A percentile compares a stretch with the other conserved stretches of the same genome.
Evolutionary conservation across 345 rosid species (phyloP).

Genomic region (Psidium friedrichsthalianum): DNA sequence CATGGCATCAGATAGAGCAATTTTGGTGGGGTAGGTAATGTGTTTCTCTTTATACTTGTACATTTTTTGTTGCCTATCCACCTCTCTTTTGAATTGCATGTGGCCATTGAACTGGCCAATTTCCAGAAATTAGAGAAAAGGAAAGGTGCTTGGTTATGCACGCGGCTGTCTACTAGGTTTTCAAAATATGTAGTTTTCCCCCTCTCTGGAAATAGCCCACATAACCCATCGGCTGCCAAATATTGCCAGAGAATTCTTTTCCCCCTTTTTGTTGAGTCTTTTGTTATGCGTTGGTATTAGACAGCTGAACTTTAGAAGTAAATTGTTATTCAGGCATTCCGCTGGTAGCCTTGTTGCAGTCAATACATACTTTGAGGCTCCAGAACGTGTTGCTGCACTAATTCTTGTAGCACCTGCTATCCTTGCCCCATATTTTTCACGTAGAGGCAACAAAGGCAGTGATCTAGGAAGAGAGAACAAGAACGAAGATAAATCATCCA

Average conservation of each 20-base stretch:
- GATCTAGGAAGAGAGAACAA: slow-evolving; percentile 9
- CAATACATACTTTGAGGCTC: slow-evolving; percentile 81
- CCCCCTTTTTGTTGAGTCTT: neutral
- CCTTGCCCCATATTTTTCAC: slow-evolving; percentile 40
- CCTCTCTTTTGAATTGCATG: neutral
- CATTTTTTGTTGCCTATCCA: neutral
- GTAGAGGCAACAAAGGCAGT: slow-evolving; percentile 10
- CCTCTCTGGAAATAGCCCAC: neutral
- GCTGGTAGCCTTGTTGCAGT: slow-evolving; percentile 83
- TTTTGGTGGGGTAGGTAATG: slow-evolving; percentile 66
- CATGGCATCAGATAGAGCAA: slow-evolving; percentile 57
- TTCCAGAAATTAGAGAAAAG: neutral
- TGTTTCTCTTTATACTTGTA: neutral
- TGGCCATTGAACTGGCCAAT: neutral
- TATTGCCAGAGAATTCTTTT: neutral
- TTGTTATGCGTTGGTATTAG: neutral
- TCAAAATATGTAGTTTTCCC: neutral
- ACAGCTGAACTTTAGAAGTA: neutral
- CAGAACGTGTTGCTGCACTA: slow-evolving; percentile 75
- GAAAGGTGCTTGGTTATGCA: neutral
- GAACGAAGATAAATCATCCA: slow-evolving; percentile 13
- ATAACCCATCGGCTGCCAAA: neutral
- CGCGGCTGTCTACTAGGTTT: neutral
- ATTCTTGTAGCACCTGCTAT: slow-evolving; percentile 90
- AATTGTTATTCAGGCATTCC: slow-evolving; percentile 52